Conservation (phyloP, 495 filamentous ascomycete species). For the Diplogelasinospora grovesii region DNA sequence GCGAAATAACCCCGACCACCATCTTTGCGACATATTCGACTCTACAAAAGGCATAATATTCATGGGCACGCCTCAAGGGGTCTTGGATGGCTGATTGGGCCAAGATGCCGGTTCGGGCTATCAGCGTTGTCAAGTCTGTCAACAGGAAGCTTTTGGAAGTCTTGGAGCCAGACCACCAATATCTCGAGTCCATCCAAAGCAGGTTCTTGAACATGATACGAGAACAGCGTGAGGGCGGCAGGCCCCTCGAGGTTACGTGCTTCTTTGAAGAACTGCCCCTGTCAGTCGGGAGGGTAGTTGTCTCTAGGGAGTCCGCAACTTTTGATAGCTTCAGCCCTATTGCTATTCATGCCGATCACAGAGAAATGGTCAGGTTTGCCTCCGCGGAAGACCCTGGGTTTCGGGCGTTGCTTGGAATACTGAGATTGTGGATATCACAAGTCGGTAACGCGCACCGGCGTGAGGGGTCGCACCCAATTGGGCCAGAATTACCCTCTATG, state of each 20-base stretch:
- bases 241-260: conserved; percentile 24
- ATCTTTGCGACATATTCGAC: conserved; percentile 24
- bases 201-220: conserved; percentile 31
- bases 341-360: conserved; percentile 32
- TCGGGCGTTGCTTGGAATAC: conserved; percentile 22
- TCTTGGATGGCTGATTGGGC: conserved; percentile 26
- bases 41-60: conserved; percentile 31
- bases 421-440: conserved; percentile 7
- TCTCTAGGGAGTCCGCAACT: conserved; percentile 33
- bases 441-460: conserved; percentile 10
- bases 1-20: conserved; percentile 11
- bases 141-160: conserved; percentile 19
- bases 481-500: conserved; percentile 8
- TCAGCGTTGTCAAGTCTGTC: conserved; percentile 16
- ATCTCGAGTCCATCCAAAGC: conserved; percentile 21
- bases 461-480: conserved; percentile 3
- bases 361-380: conserved; percentile 35
- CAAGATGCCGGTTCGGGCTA: conserved; percentile 2
- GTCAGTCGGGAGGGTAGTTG: conserved; percentile 20
- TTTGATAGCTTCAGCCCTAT: conserved; percentile 18
- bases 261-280: conserved; percentile 27
- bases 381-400: conserved; percentile 29
- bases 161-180: conserved; percentile 8
- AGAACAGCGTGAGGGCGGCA: conserved; percentile 6
- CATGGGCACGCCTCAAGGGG: conserved; percentile 34